Conservation (phyloP, 768 basidiomycete species). For the Suillus subalutaceus region DNA sequence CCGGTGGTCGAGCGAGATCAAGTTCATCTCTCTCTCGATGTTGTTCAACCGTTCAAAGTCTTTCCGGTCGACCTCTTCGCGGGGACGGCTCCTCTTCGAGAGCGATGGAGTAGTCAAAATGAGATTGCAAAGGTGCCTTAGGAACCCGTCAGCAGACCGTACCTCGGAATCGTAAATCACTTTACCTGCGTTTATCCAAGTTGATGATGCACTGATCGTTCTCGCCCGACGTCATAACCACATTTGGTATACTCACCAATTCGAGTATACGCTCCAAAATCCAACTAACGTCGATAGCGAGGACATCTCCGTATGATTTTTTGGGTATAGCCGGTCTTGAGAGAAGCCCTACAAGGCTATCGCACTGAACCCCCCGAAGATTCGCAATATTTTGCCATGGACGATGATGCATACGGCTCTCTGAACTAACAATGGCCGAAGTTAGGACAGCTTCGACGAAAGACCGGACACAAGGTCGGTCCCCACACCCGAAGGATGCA, state of each 20-base stretch:
- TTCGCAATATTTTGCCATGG: constrained; percentile 77
- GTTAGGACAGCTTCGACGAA: constrained; percentile 79
- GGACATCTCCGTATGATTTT: constrained; percentile 47
- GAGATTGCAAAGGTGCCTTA: constrained; percentile 68
- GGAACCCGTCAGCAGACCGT: constrained; percentile 19
- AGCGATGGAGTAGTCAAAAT: constrained; percentile 56
- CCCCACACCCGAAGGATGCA: constrained; percentile 41
- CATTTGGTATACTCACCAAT: constrained; percentile 73
- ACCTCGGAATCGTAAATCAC: neutral
- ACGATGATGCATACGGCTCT: constrained; percentile 77
- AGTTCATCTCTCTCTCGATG: constrained; percentile 69
- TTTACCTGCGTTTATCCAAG: constrained; percentile 81
- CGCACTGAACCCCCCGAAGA: constrained; percentile 62
- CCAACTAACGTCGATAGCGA: constrained; percentile 83
- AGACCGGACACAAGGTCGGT: constrained; percentile 70
- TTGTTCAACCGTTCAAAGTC: constrained; percentile 78
- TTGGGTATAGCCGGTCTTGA: constrained; percentile 50
- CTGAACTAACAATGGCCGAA: constrained; percentile 76
- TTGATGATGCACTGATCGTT: constrained; percentile 69
- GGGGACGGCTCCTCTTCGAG: constrained; percentile 44
- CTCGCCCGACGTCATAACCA: constrained; percentile 55
- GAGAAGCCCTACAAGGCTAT: constrained; percentile 61
- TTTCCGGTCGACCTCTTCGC: constrained; percentile 60
- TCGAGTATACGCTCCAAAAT: constrained; percentile 81
- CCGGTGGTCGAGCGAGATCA: constrained; percentile 68